Percentiles rank a stretch among this genome's conserved stretches.
Conservation (phyloP, 495 filamentous ascomycete genomes). For the Aspergillus saccharolyticus region DNA sequence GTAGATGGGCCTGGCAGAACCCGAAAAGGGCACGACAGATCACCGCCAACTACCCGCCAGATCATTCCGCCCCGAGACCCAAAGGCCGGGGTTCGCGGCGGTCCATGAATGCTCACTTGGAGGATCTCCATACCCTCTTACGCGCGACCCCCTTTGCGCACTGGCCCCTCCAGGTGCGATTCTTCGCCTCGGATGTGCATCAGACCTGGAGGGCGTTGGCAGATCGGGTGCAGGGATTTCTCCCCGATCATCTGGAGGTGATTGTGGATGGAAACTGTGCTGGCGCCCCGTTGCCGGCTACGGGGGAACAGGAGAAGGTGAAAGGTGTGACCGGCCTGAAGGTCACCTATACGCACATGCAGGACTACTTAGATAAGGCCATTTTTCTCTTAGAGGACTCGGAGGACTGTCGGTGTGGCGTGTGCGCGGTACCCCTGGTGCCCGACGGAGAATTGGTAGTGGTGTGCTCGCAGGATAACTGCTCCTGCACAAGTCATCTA, state of each 20-base stretch:
- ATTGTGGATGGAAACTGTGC: constrained; percentile 48
- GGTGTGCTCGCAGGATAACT: constrained; percentile 63
- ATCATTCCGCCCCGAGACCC: neutral
- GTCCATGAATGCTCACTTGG: constrained; percentile 58
- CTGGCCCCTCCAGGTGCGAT: constrained; percentile 80
- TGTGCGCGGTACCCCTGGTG: constrained; percentile 54
- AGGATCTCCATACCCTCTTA: constrained; percentile 74
- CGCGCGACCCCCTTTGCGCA: constrained; percentile 67
- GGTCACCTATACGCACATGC: constrained; percentile 60
- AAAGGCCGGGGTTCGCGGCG: constrained; percentile 45
- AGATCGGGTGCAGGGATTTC: constrained; percentile 38
- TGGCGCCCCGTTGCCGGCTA: constrained; percentile 2
- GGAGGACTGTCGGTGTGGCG: constrained; percentile 51
- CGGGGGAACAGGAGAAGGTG: constrained; percentile 10
- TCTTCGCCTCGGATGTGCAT: constrained; percentile 69
- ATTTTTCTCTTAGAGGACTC: constrained; percentile 57
- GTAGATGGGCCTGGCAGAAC: constrained; percentile 90
- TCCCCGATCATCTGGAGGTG: constrained; percentile 49
- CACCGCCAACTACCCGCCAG: constrained; percentile 18
- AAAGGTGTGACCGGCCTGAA: constrained; percentile 51
- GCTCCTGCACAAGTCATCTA: constrained; percentile 66
- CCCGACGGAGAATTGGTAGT: constrained; percentile 51
- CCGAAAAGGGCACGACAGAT: constrained; percentile 72
- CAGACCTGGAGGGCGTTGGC: constrained; percentile 61
- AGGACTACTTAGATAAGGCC: constrained; percentile 68